Conservation (phyloP, 2,329 filamentous ascomycete genomes). For the Penicillium thymicola region DNA sequence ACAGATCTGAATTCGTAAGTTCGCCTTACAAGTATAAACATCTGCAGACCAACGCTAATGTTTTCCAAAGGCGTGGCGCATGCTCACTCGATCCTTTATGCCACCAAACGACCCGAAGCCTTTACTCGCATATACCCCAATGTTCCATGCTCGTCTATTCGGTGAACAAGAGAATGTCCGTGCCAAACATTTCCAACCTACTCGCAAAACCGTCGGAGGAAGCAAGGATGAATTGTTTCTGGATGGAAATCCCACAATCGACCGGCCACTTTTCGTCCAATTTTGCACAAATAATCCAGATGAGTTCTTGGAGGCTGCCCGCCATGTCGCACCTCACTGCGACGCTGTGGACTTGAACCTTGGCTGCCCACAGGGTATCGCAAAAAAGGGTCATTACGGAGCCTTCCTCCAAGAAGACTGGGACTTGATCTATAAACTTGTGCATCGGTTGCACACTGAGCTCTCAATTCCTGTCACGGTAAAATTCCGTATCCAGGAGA, state of each 20-base stretch:
- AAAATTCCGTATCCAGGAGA: constrained; percentile 89
- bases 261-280: constrained; percentile 90
- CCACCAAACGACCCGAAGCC: constrained; percentile 60
- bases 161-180: constrained; percentile 73
- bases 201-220: constrained; percentile 34
- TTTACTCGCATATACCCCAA: constrained; percentile 87
- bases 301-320: constrained; percentile 61
- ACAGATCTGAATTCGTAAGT: constrained; percentile 93
- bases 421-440: constrained; percentile 74
- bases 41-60: constrained; percentile 1
- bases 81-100: constrained; percentile 92
- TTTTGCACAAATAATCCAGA: constrained; percentile 67
- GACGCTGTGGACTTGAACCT: constrained; percentile 95
- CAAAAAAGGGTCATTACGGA: constrained; percentile 84
- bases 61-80: constrained; percentile 76
- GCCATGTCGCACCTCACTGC: constrained; percentile 77
- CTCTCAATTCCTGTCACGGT: constrained; percentile 84
- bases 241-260: constrained; percentile 80
- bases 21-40: constrained; percentile 1
- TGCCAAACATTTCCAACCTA: constrained; percentile 74
- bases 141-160: constrained; percentile 93
- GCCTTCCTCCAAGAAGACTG: constrained; percentile 94
- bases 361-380: constrained; percentile 94
- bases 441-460: constrained; percentile 75
- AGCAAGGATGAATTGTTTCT: constrained; percentile 53